Evolutionary conservation across 345 rosid genomes (phyloP), one percentile per base, ranked within the genome.

Genomic region (Iberis pinnata): DNA sequence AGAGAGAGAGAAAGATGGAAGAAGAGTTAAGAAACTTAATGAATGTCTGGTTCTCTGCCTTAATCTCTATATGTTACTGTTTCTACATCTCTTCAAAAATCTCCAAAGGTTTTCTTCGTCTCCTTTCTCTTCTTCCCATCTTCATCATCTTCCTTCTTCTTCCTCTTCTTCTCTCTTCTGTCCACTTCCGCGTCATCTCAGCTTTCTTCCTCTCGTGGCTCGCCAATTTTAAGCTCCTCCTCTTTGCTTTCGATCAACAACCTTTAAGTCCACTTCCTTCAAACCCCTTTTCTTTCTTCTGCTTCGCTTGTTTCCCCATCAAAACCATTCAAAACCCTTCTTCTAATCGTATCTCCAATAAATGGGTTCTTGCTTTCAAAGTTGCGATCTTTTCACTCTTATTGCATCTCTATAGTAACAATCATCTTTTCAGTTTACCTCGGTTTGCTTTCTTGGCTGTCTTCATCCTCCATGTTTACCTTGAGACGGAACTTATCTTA

Each of bases 181-280:
- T 43, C 43, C 76, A 69, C 63, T 63, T 79, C 1, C 15, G 71
- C 4, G 76, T 26, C 54, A 33, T 60, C 29, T 58, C 86, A 0
- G 56, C 67, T 37, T 73, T 72, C 68, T 73, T 80, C 67, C 76
- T 82, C 4, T 18, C 65, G 6, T 85, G 88, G 95, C 80, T 82
- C 6, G 73, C 79, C 63, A 76, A 53, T 59, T 79, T 72, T 74
- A 80, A 77, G 66, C 88, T 88, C 36, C 49, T 41, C 55, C 78
- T 72, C 52, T 78, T 78, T 8, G 72, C 75, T 43, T 74, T 78
- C 18, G 70, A 57, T 60, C 66, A 58, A 58, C 69, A 44, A 4
- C 77, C 82, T 16, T 59, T 70, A 40, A 56, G 55, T 25, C 61
- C 67, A 26, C 51, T 33, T 25, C 36, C 63, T 15, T 54, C 50